A percentile compares a stretch with the other conserved stretches of the same genome.
These are phyloP conservation scores for Diutina neorugosa DNA, from an alignment of 1,139 yeast species.

Conservation along the genomic window DNA sequence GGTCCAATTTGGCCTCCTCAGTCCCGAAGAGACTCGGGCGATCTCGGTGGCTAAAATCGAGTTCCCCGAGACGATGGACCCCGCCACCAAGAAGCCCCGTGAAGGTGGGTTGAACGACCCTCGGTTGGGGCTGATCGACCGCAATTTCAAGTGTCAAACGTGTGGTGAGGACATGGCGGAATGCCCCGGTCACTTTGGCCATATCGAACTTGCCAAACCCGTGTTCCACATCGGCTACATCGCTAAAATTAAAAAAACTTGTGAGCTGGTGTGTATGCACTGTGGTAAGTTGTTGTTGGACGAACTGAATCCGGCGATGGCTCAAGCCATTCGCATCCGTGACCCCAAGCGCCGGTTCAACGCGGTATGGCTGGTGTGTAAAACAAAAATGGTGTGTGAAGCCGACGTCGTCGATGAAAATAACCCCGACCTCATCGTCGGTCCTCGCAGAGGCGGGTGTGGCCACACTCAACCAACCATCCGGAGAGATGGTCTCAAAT, in stretches of 20 bases:
- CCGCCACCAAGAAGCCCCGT: constrained; percentile 86
- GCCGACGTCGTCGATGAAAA: constrained; percentile 45
- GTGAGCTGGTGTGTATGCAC: constrained; percentile 97
- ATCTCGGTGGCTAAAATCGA: constrained; percentile 95
- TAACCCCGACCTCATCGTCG: constrained; percentile 41
- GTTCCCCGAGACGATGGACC: constrained; percentile 98
- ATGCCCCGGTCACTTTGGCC: constrained; percentile 99
- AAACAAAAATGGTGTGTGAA: constrained; percentile 90
- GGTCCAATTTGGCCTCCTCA: constrained; percentile 93
- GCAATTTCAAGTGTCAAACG: constrained; percentile 95
- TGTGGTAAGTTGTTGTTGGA: constrained; percentile 91
- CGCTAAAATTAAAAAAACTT: constrained; percentile 84
- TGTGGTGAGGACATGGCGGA: constrained; percentile 99
- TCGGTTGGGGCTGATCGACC: constrained; percentile 90
- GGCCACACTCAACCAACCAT: constrained; percentile 95
- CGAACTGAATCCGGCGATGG: constrained; percentile 76
- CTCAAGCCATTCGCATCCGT: constrained; percentile 77
- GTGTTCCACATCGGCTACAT: constrained; percentile 96
- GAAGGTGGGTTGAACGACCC: constrained; percentile 97
- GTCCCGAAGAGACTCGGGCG: constrained; percentile 96
- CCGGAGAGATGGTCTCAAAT: constrained; percentile 89
- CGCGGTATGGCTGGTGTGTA: constrained; percentile 91
- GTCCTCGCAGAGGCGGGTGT: constrained; percentile 85
- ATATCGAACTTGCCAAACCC: constrained; percentile 94
- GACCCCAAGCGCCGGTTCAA: constrained; percentile 94